Evolutionary conservation across 495 filamentous ascomycete species (phyloP).

Genomic region (Trichoderma reesei): DNA sequence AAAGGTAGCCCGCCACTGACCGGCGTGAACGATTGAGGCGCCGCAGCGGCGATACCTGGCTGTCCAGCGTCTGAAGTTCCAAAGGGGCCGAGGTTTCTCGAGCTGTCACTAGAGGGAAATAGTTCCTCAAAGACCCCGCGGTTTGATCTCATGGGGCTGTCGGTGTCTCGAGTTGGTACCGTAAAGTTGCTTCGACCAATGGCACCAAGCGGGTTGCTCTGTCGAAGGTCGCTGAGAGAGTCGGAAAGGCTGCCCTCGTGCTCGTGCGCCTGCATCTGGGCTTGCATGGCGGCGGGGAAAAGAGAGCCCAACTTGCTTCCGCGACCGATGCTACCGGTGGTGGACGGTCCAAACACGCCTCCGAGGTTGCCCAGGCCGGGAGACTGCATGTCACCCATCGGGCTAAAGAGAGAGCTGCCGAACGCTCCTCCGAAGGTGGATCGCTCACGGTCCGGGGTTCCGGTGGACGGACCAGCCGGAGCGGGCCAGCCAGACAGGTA

Average conservation of each 20-base stretch:
- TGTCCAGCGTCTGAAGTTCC: constrained; percentile 25
- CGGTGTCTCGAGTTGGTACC: constrained; percentile 43
- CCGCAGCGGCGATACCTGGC: constrained; percentile 24
- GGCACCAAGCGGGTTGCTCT: constrained; percentile 40
- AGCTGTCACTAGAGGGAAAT: constrained; percentile 31
- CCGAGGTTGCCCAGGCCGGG: constrained; percentile 54
- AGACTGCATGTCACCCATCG: constrained; percentile 63
- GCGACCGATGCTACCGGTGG: constrained; percentile 54
- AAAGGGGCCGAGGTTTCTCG: constrained; percentile 21
- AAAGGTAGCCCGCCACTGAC: constrained; percentile 21
- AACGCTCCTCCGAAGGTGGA: constrained; percentile 52
- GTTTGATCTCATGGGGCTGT: constrained; percentile 50
- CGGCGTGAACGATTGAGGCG: constrained; percentile 27
- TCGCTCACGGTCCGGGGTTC: constrained; percentile 72
- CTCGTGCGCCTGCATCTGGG: constrained; percentile 64
- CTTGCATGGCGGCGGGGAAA: constrained; percentile 80
- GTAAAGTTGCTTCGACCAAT: constrained; percentile 43
- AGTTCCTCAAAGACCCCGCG: constrained; percentile 50
- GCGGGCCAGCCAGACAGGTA: constrained; percentile 65
- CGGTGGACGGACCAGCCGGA: constrained; percentile 47
- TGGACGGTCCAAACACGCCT: constrained; percentile 31
- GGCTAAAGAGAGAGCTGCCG: constrained; percentile 61
- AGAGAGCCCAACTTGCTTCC: constrained; percentile 78
- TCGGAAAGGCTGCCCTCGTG: constrained; percentile 42
- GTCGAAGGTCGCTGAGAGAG: constrained; percentile 40